These are phyloP conservation scores for Mycosphaerelloides madeirae DNA, from an alignment of 2,329 filamentous ascomycete species.

Conservation along the genomic window DNA sequence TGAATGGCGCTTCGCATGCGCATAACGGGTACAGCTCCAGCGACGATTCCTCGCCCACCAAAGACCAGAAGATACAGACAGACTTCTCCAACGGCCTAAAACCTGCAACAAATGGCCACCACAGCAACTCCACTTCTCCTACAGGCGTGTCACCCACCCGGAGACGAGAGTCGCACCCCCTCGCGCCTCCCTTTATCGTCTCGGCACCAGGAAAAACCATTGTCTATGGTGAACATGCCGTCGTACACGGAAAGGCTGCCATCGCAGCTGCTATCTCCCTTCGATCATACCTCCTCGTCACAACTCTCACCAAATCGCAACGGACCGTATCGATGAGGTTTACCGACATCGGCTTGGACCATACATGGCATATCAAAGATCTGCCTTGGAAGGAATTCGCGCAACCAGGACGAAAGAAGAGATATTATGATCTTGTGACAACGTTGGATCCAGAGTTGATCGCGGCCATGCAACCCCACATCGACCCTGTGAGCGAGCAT, in stretches of 20 bases:
- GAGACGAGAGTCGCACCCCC: conserved; percentile 46
- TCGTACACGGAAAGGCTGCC: conserved; percentile 94
- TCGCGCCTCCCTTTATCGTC: conserved; percentile 91
- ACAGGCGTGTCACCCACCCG: conserved; percentile 3
- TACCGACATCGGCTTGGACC: conserved; percentile 80
- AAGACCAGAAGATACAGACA: background rate
- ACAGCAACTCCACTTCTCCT: background rate
- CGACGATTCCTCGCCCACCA: background rate
- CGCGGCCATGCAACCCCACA: conserved; percentile 72
- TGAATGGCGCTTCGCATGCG: background rate
- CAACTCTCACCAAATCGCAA: conserved; percentile 85
- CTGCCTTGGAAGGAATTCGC: conserved; percentile 83
- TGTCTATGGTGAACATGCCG: conserved; percentile 94
- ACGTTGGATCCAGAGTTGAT: conserved; percentile 78
- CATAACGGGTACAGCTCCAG: background rate
- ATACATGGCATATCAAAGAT: conserved; percentile 91
- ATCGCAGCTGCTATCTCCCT: conserved; percentile 94
- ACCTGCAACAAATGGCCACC: conserved; percentile 5
- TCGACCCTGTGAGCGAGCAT: conserved; percentile 63
- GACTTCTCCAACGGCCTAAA: background rate
- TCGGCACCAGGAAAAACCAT: conserved; percentile 98
- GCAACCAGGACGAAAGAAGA: conserved; percentile 80
- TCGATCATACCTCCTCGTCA: conserved; percentile 93
- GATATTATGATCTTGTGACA: conserved; percentile 81
- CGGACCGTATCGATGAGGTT: conserved; percentile 84